Base-by-base conservation (phyloP, 352 stramenopile species). In the Pythium insidiosum region DNA sequence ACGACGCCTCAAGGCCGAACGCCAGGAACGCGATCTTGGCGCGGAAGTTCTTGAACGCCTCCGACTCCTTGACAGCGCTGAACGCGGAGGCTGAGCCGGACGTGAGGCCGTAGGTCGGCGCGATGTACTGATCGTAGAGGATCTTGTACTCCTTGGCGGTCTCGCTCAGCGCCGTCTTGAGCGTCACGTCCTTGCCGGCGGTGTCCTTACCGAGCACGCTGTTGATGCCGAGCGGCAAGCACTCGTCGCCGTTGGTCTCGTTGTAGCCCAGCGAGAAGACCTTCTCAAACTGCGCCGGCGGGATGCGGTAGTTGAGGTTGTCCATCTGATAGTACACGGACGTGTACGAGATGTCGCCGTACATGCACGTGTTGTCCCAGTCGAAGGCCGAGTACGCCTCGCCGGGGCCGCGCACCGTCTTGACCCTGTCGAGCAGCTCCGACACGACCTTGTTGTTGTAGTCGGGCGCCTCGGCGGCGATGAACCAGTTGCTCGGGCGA, bases 301-400 rank as follows among this genome's bases (percentile, higher is more conserved):
- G 29, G 38, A 83, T 61, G 26, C 70, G 70, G 53, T 72, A 83
- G 47, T 73, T 53, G 22, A 83, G 56, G 36, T 56, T 77, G 41
- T 77, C 57, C 33, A 83, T 57, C 34, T 83, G 67, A 60, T 76
- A 83, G 42, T 59, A 64, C 18, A 80, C 59, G 7, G 65, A 75
- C 21, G 70, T 79, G 62, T 83, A 79, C 58, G 64, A 77, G 42
- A 83, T 80, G 55, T 83, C 67, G 33, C 70, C 67, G 50, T 56
- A 83, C 61, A 75, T 77, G 62, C 67, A 77, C 50, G 70, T 83
- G 57, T 79, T 79, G 48, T 82, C 70, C 70, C 70, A 79, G 50
- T 79, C 70, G 42, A 79, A 79, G 30, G 74, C 58, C 20, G 57
- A 64, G 50, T 77, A 83, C 23, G 56, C 60, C 55, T 74, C 56